Percentiles rank a stretch among this genome's conserved stretches.
phyloP scores from a whole-genome alignment of 768 basidiomycete genomes.

The Rhizopogon vinicolor region DNA sequence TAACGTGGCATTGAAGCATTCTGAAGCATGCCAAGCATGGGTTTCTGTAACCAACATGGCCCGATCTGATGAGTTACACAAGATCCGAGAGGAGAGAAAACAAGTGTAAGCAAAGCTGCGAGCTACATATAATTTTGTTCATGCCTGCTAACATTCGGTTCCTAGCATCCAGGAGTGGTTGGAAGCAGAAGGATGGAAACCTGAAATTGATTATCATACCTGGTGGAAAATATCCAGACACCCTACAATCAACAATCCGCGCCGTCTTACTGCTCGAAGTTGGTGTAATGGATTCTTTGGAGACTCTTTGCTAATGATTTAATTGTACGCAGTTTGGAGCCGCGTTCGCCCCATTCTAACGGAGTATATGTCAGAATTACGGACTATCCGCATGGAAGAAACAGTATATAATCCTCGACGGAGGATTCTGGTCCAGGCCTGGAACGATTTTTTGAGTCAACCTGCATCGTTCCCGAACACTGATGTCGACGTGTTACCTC shows the following conservation, averaged over 20 bases:
- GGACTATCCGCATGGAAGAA: constrained; percentile 25
- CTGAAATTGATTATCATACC: constrained; percentile 24
- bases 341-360: constrained; percentile 15
- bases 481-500: constrained; percentile 19
- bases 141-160: not conserved
- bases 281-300: not conserved
- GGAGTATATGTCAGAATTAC: constrained; percentile 26
- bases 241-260: constrained; percentile 21
- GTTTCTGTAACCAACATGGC: constrained; percentile 13
- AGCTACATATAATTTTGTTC: not conserved
- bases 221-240: constrained; percentile 28
- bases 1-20: constrained; percentile 13
- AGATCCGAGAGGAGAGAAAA: constrained; percentile 20
- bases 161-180: constrained; percentile 17
- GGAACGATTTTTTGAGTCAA: constrained; percentile 14
- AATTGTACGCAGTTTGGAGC: constrained; percentile 9
- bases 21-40: constrained; percentile 21
- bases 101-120: constrained; percentile 16
- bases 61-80: constrained; percentile 16
- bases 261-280: constrained; percentile 18
- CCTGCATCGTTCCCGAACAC: constrained; percentile 11
- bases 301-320: constrained; percentile 4
- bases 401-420: constrained; percentile 23
- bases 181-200: constrained; percentile 14
- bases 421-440: constrained; percentile 18